phyloP scores from a whole-genome alignment of 768 basidiomycete genomes.

The Amanita rimosa region DNA sequence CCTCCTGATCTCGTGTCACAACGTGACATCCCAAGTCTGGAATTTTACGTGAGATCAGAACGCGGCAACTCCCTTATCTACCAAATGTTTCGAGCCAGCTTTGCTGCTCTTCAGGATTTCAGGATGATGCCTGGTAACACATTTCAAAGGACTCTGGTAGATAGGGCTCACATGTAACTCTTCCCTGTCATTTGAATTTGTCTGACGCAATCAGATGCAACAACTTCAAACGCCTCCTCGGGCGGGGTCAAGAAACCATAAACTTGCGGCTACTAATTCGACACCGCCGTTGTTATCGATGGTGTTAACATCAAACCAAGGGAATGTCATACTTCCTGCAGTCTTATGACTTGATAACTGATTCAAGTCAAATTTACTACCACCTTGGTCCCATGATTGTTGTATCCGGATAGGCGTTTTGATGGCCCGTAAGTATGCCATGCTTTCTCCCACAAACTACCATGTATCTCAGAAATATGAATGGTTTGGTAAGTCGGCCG shows the following conservation, averaged over 20 bases:
- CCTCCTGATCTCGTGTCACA: too few species aligned
- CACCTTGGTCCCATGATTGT: slow-evolving; percentile 98
- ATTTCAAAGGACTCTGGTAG: too few species aligned
- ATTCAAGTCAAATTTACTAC: slow-evolving; percentile 94
- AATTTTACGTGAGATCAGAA: slow-evolving; percentile 1
- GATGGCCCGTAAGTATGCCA: slow-evolving; percentile 70
- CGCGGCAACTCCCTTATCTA: slow-evolving; percentile 13
- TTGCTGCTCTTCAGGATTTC: slow-evolving; percentile 26
- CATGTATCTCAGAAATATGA: slow-evolving; percentile 3
- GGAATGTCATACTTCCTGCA: slow-evolving; percentile 96
- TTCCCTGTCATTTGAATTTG: neutral
- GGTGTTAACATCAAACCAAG: slow-evolving; percentile 93
- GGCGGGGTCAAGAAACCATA: slow-evolving; percentile 80
- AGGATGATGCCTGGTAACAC: slow-evolving; percentile 16
- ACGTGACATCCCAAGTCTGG: neutral
- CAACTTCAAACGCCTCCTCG: slow-evolving; percentile 81
- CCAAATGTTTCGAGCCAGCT: slow-evolving; percentile 26
- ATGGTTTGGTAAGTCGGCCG: slow-evolving; percentile 59
- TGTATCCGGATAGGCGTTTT: slow-evolving; percentile 97
- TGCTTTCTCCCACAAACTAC: slow-evolving; percentile 6
- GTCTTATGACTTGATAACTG: slow-evolving; percentile 95
- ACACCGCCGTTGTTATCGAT: slow-evolving; percentile 95
- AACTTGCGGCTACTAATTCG: slow-evolving; percentile 88
- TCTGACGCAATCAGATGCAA: slow-evolving; percentile 4
- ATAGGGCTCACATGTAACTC: too few species aligned